Evolutionary conservation across 495 filamentous ascomycete genomes (phyloP), one percentile per base, ranked within the genome.

Genomic region (Rostrohypoxylon terebratum): DNA sequence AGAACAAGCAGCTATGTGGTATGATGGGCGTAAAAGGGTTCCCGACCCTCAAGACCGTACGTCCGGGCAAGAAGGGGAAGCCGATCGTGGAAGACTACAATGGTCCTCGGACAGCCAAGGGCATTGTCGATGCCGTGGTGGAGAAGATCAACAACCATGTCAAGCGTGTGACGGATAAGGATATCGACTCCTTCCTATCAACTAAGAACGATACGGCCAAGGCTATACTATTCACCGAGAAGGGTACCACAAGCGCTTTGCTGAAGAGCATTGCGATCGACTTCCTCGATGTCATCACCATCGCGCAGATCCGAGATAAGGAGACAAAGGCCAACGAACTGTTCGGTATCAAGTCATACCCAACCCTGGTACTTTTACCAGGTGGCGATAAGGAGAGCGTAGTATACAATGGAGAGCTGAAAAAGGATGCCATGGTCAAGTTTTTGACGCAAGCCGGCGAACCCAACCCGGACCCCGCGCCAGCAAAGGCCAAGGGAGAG

Each of bases 41-140:
- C 84, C 96, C 96, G 1, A 98, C 96, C 0, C 84, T 99, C 61
- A 99, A 99, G 86, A 95, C 97, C 64, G 88, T 98, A 71, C 90
- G 88, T 44, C 96, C 96, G 80, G 94, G 92, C 78, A 82, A 88
- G 16, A 80, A 80, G 42, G 92, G 93, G 58, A 93, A 91, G 77
- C 95, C 96, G 0, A 84, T 85, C 28, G 91, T 98, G 4, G 94
- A 98, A 80, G 96, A 99, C 79, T 99, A 99, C 81, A 87, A 96
- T 63, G 95, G 96, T 8, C 82, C 84, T 13, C 87, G 96, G 66
- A 91, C 84, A 4, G 92, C 94, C 34, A 96, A 93, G 74, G 93
- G 82, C 66, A 98, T 99, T 59, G 90, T 94, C 53, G 93, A 97
- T 40, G 89, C 93, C 3, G 91, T 99, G 16, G 88, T 92, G 25